Percentiles rank a stretch among this genome's conserved stretches.
Evolutionary conservation across 345 rosid genomes (phyloP).

Genomic region (Hibiscus trionum): DNA sequence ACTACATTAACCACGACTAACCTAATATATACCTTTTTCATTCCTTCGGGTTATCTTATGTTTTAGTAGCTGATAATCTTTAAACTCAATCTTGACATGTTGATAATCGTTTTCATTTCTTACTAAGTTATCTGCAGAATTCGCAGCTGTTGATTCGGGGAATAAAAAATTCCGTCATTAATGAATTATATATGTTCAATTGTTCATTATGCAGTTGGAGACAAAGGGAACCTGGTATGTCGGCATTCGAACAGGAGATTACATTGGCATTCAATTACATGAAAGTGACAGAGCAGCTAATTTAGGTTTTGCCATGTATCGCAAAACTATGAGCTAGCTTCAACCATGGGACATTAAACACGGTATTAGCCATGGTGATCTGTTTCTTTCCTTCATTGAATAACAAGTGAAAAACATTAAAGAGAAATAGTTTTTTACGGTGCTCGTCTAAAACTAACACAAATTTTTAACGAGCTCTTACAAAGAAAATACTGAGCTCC

Average conservation of each 20-base stretch:
- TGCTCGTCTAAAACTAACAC: background rate
- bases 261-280: background rate
- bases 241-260: background rate
- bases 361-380: background rate
- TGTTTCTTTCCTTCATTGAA: background rate
- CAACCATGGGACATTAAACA: background rate
- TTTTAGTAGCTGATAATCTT: no score
- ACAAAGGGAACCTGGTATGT: background rate
- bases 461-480: conserved; percentile 24
- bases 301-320: background rate
- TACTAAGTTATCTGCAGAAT: no score
- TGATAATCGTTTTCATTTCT: no score
- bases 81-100: no score
- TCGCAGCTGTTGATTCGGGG: no score
- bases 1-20: no score
- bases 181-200: no score
- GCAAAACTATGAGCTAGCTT: background rate
- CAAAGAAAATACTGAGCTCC: conserved; percentile 85
- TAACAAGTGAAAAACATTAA: background rate
- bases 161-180: no score
- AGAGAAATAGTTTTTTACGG: background rate
- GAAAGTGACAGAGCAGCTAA: background rate
- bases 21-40: no score
- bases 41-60: no score
- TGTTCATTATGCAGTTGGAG: background rate